These are phyloP conservation scores for Trichosporon asahii DNA, from an alignment of 1,284 basidiomycete species.

Conservation along the genomic window DNA sequence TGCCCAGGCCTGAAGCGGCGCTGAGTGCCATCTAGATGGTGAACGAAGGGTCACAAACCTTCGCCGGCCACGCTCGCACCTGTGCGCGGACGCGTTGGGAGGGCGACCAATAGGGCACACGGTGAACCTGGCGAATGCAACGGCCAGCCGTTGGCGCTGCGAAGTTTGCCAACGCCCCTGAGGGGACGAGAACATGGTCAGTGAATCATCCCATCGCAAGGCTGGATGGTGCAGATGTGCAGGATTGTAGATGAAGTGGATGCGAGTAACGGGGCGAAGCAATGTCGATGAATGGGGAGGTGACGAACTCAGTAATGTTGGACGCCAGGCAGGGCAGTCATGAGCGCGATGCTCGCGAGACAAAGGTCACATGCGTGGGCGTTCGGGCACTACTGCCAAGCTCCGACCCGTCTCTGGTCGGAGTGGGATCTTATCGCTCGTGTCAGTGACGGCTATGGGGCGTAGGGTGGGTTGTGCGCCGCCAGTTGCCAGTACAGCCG, in stretches of 20 bases:
- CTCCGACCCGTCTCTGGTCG: background rate
- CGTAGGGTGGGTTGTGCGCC: background rate
- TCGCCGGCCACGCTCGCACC: background rate
- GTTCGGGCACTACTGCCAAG: background rate
- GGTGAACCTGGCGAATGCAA: background rate
- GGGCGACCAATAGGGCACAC: background rate
- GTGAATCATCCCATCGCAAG: background rate
- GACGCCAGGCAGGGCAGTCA: background rate
- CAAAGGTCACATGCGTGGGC: background rate
- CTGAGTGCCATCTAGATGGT: background rate
- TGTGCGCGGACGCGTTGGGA: background rate
- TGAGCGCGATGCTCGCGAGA: background rate
- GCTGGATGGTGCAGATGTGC: background rate
- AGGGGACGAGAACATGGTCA: background rate
- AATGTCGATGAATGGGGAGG: background rate
- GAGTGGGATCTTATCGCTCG: background rate
- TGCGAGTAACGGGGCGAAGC: background rate
- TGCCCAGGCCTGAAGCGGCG: background rate
- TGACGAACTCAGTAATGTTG: background rate
- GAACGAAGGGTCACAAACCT: slow-evolving; percentile 1
- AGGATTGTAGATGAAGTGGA: background rate
- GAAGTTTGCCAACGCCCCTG: background rate
- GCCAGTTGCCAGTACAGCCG: background rate
- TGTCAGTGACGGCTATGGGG: background rate
- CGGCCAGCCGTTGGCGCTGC: background rate